Percentiles rank a stretch among this genome's conserved stretches.
Conservation (phyloP, 768 basidiomycete genomes). For the Suillus occidentalis region DNA sequence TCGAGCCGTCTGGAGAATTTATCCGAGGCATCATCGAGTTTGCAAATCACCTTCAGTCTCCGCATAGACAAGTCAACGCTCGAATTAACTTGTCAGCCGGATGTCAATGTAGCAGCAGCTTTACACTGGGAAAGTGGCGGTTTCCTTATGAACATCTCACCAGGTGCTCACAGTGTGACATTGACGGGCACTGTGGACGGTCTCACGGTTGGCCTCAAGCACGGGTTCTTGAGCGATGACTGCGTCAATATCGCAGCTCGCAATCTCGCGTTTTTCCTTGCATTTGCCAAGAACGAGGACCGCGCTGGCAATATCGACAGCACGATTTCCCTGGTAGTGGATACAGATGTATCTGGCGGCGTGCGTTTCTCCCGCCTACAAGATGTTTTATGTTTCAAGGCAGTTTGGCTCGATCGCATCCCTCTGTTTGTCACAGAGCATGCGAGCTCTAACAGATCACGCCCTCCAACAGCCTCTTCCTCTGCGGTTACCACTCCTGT, state of each 20-base stretch:
- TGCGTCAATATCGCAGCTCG: conserved; percentile 79
- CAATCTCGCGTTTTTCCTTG: conserved; percentile 77
- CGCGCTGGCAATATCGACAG: conserved; percentile 38
- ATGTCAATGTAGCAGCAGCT: conserved; percentile 89
- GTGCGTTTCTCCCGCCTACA: conserved; percentile 85
- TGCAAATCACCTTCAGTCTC: conserved; percentile 82
- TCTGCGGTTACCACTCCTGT: conserved; percentile 14
- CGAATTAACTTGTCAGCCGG: conserved; percentile 84
- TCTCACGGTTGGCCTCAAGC: conserved; percentile 76
- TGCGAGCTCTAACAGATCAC: conserved; percentile 19
- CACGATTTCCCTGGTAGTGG: conserved; percentile 73
- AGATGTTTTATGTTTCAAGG: conserved; percentile 93
- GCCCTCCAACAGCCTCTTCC: conserved; percentile 19
- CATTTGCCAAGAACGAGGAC: conserved; percentile 56
- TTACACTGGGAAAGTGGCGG: conserved; percentile 95
- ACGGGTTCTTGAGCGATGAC: conserved; percentile 83
- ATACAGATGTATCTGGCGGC: conserved; percentile 79
- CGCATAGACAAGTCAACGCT: conserved; percentile 90
- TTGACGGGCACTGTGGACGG: conserved; percentile 83
- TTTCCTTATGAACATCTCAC: conserved; percentile 76
- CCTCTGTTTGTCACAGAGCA: conserved; percentile 61
- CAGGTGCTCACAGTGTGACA: conserved; percentile 67
- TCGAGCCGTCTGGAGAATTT: conserved; percentile 16
- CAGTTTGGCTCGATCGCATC: conserved; percentile 90
- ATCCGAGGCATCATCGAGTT: conserved; percentile 38